phyloP scores from a whole-genome alignment of 2,329 filamentous ascomycete species.

The Colletotrichum lupini region DNA sequence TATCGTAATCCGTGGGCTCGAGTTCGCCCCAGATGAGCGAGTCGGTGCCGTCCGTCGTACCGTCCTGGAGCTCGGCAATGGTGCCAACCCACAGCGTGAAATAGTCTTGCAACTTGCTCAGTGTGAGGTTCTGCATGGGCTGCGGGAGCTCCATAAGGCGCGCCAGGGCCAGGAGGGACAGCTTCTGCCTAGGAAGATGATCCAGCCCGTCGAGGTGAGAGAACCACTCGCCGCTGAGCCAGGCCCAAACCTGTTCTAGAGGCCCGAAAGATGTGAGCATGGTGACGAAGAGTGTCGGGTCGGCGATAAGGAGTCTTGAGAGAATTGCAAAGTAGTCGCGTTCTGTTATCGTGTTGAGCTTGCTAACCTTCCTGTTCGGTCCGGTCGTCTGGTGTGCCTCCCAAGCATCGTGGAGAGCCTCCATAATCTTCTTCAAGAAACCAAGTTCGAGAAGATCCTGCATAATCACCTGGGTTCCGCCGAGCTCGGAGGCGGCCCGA shows the following conservation, averaged over 20 bases:
- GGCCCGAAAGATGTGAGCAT: conserved; percentile 60
- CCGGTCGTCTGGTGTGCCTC: conserved; percentile 85
- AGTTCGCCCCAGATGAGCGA: conserved; percentile 59
- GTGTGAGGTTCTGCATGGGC: conserved; percentile 66
- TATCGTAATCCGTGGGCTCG: conserved; percentile 64
- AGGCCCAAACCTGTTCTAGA: conserved; percentile 65
- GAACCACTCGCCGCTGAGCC: conserved; percentile 75
- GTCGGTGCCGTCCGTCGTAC: conserved; percentile 62
- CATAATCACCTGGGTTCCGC: conserved; percentile 72
- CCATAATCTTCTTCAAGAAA: conserved; percentile 72
- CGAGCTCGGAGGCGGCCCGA: conserved; percentile 69
- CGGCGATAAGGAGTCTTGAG: conserved; percentile 79
- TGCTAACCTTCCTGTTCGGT: conserved; percentile 76
- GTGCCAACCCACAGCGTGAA: conserved; percentile 81
- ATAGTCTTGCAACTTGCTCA: conserved; percentile 76
- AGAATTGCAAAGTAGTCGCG: conserved; percentile 89
- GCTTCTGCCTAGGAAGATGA: conserved; percentile 73
- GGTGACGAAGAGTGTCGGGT: conserved; percentile 74
- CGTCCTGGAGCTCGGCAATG: conserved; percentile 73
- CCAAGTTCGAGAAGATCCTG: conserved; percentile 73
- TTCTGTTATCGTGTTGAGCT: conserved; percentile 80
- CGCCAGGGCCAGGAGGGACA: conserved; percentile 79
- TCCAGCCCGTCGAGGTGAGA: conserved; percentile 75
- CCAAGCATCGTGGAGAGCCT: conserved; percentile 74
- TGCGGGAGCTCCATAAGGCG: conserved; percentile 74